Conservation (phyloP, 805 yeast species). For the Teunomyces pallodes region DNA sequence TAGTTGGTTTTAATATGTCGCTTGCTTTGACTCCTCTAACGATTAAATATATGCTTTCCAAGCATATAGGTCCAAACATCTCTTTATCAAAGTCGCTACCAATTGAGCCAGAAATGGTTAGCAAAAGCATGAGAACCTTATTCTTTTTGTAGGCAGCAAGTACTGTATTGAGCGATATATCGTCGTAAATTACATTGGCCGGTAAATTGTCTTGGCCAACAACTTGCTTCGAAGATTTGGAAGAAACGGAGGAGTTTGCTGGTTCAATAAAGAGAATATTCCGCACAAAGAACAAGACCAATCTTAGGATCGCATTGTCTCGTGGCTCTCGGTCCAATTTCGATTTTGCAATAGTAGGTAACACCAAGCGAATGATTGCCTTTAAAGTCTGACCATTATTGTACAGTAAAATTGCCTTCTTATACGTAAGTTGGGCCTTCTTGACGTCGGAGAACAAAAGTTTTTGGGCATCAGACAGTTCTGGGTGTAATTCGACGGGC, state of each 20-base stretch:
- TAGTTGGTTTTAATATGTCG: slow-evolving; percentile 2
- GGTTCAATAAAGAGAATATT: slow-evolving; percentile 80
- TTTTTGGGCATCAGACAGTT: slow-evolving; percentile 58
- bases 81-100: slow-evolving; percentile 61
- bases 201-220: slow-evolving; percentile 47
- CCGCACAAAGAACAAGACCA: slow-evolving; percentile 71
- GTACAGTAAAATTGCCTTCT: slow-evolving; percentile 59
- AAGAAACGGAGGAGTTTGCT: slow-evolving; percentile 50
- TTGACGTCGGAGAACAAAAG: slow-evolving; percentile 57
- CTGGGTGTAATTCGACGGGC: slow-evolving; percentile 69
- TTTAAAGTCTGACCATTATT: slow-evolving; percentile 61
- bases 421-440: slow-evolving; percentile 68
- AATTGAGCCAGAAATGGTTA: slow-evolving; percentile 67
- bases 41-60: slow-evolving; percentile 69
- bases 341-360: slow-evolving; percentile 54
- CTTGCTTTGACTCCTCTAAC: slow-evolving; percentile 43
- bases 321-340: slow-evolving; percentile 59
- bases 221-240: slow-evolving; percentile 35
- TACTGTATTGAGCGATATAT: slow-evolving; percentile 61
- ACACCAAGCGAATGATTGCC: slow-evolving; percentile 66
- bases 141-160: slow-evolving; percentile 61
- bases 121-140: slow-evolving; percentile 67
- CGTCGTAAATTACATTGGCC: slow-evolving; percentile 56
- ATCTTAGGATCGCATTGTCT: slow-evolving; percentile 69
- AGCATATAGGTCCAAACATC: slow-evolving; percentile 56